Evolutionary conservation across 73 alveolate species (phyloP).

Genomic region (Stentor coeruleus): DNA sequence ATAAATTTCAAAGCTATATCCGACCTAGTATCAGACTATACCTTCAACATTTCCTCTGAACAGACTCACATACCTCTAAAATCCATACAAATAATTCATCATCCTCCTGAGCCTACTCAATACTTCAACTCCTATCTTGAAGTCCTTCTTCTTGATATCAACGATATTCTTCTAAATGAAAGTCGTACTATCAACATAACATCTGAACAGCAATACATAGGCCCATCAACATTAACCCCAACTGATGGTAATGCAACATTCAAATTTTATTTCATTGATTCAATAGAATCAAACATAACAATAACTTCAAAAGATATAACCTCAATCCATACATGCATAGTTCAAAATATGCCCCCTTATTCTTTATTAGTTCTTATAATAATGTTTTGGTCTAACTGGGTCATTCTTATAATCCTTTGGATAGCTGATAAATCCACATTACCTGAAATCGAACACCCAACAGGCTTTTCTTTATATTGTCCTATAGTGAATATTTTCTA

Average conservation of each 20-base stretch:
- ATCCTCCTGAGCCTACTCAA: background rate
- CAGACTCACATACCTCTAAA: background rate
- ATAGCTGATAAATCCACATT: background rate
- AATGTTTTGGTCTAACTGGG: background rate
- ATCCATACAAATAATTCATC: background rate
- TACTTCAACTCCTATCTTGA: background rate
- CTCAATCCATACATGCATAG: background rate
- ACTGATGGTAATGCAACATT: background rate
- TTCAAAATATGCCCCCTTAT: too few species aligned
- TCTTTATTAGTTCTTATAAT: background rate
- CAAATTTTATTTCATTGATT: background rate
- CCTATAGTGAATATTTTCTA: background rate
- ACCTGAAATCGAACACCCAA: background rate
- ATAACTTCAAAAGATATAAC: background rate
- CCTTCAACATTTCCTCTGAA: background rate
- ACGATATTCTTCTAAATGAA: background rate
- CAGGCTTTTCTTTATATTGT: background rate
- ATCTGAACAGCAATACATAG: background rate
- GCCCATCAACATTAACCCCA: background rate
- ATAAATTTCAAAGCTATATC: background rate
- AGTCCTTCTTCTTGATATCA: slow-evolving; percentile 1
- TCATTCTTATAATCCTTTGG: background rate
- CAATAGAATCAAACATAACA: background rate
- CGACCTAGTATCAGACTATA: background rate
- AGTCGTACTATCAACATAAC: background rate